Conservation (phyloP, 2,329 filamentous ascomycete species). For the Ascosphaera apis region DNA sequence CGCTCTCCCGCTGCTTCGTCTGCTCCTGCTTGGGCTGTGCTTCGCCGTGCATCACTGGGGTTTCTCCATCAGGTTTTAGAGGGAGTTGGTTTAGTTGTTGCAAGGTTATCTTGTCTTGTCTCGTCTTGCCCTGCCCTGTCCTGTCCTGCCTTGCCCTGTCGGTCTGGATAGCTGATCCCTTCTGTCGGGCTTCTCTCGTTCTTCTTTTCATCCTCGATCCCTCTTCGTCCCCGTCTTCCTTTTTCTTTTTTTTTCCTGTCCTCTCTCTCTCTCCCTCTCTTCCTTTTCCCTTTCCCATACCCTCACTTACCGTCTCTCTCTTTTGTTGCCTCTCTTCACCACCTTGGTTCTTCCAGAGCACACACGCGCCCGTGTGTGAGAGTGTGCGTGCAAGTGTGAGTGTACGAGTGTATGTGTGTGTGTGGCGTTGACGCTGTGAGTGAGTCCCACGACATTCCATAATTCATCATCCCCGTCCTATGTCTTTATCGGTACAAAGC, state of each 20-base stretch:
- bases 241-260: neutral
- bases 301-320: neutral
- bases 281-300: neutral
- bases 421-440: neutral
- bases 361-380: conserved; percentile 2
- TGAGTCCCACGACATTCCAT: neutral
- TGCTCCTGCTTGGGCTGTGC: no score
- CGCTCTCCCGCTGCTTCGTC: no score
- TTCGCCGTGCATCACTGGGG: no score
- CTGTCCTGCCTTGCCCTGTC: no score
- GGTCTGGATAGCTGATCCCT: no score
- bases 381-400: neutral
- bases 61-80: no score
- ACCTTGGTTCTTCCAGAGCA: neutral
- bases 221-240: conserved; percentile 2
- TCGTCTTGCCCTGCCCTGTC: no score
- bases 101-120: no score
- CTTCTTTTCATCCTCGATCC: conserved; percentile 2
- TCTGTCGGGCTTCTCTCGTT: conserved; percentile 1
- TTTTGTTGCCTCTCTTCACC: neutral
- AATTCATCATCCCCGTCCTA: no score
- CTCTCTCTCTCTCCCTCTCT: conserved; percentile 1
- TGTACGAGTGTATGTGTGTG: neutral
- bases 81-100: no score
- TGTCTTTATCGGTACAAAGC: no score